Percentiles rank a stretch among this genome's conserved stretches.
Evolutionary conservation across 495 filamentous ascomycete species (phyloP).

Genomic region (Penicillium malachiteum): DNA sequence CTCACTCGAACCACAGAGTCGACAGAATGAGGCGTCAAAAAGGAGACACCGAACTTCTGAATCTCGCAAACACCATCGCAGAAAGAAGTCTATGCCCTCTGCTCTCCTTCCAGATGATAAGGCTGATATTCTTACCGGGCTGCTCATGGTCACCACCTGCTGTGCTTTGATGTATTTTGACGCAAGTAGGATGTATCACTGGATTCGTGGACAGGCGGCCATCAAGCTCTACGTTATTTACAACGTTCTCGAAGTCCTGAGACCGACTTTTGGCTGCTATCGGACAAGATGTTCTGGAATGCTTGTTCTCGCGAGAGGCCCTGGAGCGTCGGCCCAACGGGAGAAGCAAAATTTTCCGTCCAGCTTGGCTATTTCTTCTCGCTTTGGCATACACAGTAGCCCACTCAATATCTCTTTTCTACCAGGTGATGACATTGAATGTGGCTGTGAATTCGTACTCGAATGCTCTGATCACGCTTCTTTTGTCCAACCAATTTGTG

Average conservation of each 20-base stretch:
- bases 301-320: conserved; percentile 88
- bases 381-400: conserved; percentile 83
- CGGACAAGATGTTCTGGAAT: conserved; percentile 95
- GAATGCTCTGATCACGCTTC: conserved; percentile 86
- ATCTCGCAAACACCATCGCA: conserved; percentile 55
- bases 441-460: conserved; percentile 99
- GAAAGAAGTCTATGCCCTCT: conserved; percentile 82
- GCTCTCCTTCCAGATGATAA: conserved; percentile 84
- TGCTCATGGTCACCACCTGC: conserved; percentile 81
- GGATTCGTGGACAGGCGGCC: conserved; percentile 90
- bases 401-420: conserved; percentile 86
- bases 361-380: conserved; percentile 86
- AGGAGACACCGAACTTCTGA: conserved; percentile 34
- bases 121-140: conserved; percentile 87
- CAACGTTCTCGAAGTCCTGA: conserved; percentile 86
- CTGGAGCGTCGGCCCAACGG: conserved; percentile 84
- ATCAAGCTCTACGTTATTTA: conserved; percentile 99
- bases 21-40: conserved; percentile 22
- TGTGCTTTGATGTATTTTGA: conserved; percentile 87
- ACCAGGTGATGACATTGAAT: conserved; percentile 95
- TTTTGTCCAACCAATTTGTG: conserved; percentile 95
- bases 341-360: conserved; percentile 86
- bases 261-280: conserved; percentile 87
- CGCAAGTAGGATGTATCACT: conserved; percentile 97
- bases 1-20: conserved; percentile 20